These are phyloP conservation scores for Pichia rugopelliculosa DNA, from an alignment of 805 yeast genomes.

Conservation along the genomic window DNA sequence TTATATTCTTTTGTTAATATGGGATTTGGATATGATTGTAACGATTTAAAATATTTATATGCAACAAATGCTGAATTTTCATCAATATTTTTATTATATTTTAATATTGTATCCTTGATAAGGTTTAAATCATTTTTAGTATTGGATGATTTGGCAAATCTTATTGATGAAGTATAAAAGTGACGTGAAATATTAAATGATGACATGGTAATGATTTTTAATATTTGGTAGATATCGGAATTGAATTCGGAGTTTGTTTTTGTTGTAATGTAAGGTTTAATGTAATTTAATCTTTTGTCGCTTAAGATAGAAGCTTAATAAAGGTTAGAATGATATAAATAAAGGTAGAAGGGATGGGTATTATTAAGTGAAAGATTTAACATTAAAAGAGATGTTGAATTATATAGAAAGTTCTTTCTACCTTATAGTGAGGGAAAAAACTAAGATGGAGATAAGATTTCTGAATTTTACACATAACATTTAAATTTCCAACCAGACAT, in stretches of 20 bases:
- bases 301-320: too few relatives aligned
- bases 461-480: conserved; percentile 18
- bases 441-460: too few relatives aligned
- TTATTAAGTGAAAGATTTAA: too few relatives aligned
- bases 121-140: neutral
- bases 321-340: too few relatives aligned
- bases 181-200: neutral
- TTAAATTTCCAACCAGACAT: conserved; percentile 25
- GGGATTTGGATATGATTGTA: conserved; percentile 9
- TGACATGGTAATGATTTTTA: neutral
- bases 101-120: neutral
- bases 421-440: too few relatives aligned
- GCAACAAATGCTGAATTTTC: conserved; percentile 25
- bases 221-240: neutral
- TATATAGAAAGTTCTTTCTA: too few relatives aligned
- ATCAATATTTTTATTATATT: neutral
- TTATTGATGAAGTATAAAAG: neutral
- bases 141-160: conserved; percentile 1
- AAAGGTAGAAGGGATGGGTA: too few relatives aligned
- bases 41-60: conserved; percentile 17
- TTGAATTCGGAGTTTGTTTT: neutral
- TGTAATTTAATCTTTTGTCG: too few relatives aligned
- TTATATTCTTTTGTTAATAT: conserved; percentile 28
- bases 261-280: too few relatives aligned
- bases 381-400: too few relatives aligned